Conservation (phyloP, 768 basidiomycete genomes). For the Tricholoma flavovirens region DNA sequence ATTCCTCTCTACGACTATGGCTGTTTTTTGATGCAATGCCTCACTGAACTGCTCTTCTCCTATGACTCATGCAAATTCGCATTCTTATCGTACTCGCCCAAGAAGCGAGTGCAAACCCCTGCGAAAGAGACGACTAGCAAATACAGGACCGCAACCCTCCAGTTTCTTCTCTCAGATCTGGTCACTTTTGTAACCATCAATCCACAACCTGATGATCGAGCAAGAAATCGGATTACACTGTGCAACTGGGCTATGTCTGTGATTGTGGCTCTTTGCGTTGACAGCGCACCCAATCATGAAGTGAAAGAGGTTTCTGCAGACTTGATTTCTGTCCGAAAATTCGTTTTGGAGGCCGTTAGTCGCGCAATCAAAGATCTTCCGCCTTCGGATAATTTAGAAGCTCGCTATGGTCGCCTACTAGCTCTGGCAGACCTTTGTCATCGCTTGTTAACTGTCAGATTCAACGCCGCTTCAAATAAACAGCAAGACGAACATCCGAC, state of each 20-base stretch:
- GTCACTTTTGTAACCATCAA: constrained; percentile 72
- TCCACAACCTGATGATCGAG: constrained; percentile 49
- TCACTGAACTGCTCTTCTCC: constrained; percentile 90
- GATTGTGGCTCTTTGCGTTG: constrained; percentile 89
- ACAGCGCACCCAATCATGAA: constrained; percentile 60
- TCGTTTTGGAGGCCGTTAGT: constrained; percentile 83
- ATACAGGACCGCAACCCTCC: constrained; percentile 59
- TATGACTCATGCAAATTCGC: constrained; percentile 88
- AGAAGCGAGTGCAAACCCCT: constrained; percentile 54
- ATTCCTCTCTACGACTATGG: constrained; percentile 44
- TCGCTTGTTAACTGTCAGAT: constrained; percentile 77
- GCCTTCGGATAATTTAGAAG: constrained; percentile 54
- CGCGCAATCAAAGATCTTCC: constrained; percentile 80
- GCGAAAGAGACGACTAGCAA: constrained; percentile 61
- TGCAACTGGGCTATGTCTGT: constrained; percentile 89
- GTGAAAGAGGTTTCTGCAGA: constrained; percentile 74
- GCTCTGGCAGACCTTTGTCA: constrained; percentile 85
- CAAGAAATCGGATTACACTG: constrained; percentile 52
- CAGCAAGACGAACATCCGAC: constrained; percentile 72
- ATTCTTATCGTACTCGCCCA: constrained; percentile 74
- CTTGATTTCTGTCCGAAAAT: constrained; percentile 85
- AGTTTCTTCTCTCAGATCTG: constrained; percentile 79
- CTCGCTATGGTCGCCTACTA: constrained; percentile 82
- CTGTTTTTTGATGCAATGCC: constrained; percentile 85
- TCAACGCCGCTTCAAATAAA: constrained; percentile 52